Conservation (phyloP, 495 filamentous ascomycete genomes). For the Melanomma pulvis-pyrius region DNA sequence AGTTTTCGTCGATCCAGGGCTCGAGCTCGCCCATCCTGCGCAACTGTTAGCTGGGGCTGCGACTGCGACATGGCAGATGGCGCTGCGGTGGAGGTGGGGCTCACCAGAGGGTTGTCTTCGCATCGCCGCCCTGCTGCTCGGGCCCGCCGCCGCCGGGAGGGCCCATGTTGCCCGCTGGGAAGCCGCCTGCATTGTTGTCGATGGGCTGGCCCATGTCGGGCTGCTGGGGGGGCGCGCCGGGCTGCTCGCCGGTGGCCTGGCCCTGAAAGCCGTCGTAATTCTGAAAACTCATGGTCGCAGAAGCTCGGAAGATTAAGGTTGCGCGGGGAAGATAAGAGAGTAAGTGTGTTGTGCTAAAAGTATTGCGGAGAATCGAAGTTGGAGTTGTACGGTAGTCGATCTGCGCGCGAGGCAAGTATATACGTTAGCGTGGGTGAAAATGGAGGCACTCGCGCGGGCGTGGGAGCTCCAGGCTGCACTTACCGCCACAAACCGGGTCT, state of each 20-base stretch:
- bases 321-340: not conserved
- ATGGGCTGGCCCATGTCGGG: slow-evolving; percentile 50
- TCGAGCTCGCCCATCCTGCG: slow-evolving; percentile 97
- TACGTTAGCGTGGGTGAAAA: slow-evolving; percentile 21
- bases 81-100: slow-evolving; percentile 37
- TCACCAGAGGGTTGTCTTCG: slow-evolving; percentile 84
- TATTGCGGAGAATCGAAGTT: slow-evolving; percentile 14
- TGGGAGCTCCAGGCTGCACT: slow-evolving; percentile 17
- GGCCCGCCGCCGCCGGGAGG: slow-evolving; percentile 56
- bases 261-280: slow-evolving; percentile 44
- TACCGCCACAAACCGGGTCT: slow-evolving; percentile 19
- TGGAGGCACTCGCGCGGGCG: not conserved
- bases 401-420: slow-evolving; percentile 14
- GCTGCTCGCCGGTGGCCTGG: slow-evolving; percentile 41
- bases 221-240: slow-evolving; percentile 37
- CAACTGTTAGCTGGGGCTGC: slow-evolving; percentile 25
- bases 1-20: slow-evolving; percentile 99
- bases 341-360: slow-evolving; percentile 17
- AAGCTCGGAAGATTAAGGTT: not conserved
- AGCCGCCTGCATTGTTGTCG: slow-evolving; percentile 59
- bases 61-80: not conserved
- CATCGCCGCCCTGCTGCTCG: slow-evolving; percentile 61
- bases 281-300: slow-evolving; percentile 33
- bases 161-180: slow-evolving; percentile 57
- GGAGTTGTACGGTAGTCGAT: not conserved